These are phyloP conservation scores for Schizopora paradoxa DNA, from an alignment of 1,284 basidiomycete species.

Conservation along the genomic window DNA sequence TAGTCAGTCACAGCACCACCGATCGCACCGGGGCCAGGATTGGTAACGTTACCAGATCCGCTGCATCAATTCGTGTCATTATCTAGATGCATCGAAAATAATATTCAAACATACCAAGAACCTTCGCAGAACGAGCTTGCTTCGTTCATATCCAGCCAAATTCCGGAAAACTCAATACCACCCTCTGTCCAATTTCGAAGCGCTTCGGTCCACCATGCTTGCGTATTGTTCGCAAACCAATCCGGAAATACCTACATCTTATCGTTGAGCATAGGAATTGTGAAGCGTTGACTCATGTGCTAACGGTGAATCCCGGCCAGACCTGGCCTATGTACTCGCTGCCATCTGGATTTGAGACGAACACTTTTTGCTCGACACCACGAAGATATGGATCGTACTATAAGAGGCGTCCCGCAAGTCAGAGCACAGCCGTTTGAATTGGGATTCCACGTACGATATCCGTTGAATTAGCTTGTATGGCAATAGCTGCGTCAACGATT, in stretches of 20 bases:
- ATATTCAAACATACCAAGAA: constrained; percentile 44
- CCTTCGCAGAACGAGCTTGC: constrained; percentile 58
- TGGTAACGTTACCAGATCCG: constrained; percentile 20
- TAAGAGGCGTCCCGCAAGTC: too few species aligned
- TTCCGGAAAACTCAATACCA: constrained; percentile 58
- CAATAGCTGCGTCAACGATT: constrained; percentile 37
- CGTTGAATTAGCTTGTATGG: constrained; percentile 34
- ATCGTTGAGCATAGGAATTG: neutral
- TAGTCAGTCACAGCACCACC: constrained; percentile 37
- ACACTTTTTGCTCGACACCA: constrained; percentile 40
- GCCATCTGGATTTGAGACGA: constrained; percentile 63
- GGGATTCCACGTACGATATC: constrained; percentile 35
- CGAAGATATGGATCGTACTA: constrained; percentile 44
- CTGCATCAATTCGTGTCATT: too few species aligned
- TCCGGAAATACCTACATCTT: constrained; percentile 48
- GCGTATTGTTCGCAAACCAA: constrained; percentile 59
- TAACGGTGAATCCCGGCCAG: constrained; percentile 49
- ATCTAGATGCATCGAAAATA: too few species aligned
- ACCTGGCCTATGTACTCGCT: constrained; percentile 65
- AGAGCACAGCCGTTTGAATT: too few species aligned
- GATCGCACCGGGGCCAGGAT: constrained; percentile 19
- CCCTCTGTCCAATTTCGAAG: constrained; percentile 49
- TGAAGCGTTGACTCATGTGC: too few species aligned
- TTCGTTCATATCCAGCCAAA: constrained; percentile 80
- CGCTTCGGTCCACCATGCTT: constrained; percentile 54